phyloP scores from a whole-genome alignment of 2,329 filamentous ascomycete genomes.

The Aphanocladium album region DNA sequence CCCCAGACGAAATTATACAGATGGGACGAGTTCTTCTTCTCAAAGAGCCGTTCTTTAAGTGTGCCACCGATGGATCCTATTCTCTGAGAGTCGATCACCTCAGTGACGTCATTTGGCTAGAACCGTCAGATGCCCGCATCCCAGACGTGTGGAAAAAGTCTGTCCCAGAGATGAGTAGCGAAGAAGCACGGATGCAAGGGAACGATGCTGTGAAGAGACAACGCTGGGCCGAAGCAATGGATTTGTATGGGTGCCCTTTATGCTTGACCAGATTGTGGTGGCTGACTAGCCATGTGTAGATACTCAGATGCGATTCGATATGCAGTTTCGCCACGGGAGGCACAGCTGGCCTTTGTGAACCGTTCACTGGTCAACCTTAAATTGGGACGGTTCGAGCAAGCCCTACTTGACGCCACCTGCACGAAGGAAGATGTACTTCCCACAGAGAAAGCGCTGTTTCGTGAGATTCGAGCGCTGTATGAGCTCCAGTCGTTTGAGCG shows the following conservation, averaged over 20 bases:
- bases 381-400: slow-evolving; percentile 24
- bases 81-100: slow-evolving; percentile 48
- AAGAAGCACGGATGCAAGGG: slow-evolving; percentile 24
- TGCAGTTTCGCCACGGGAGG: slow-evolving; percentile 30
- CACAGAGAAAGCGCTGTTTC: slow-evolving; percentile 40
- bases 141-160: slow-evolving; percentile 31
- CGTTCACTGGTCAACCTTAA: slow-evolving; percentile 31
- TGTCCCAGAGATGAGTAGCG: slow-evolving; percentile 15
- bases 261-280: too few species aligned
- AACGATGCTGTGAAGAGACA: slow-evolving; percentile 27
- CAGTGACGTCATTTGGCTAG: slow-evolving; percentile 40
- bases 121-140: slow-evolving; percentile 30
- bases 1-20: slow-evolving; percentile 29
- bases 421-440: slow-evolving; percentile 14
- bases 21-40: slow-evolving; percentile 35
- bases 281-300: slow-evolving; percentile 18
- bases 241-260: slow-evolving; percentile 27
- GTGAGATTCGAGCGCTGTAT: slow-evolving; percentile 42
- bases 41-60: slow-evolving; percentile 51
- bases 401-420: slow-evolving; percentile 25
- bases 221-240: slow-evolving; percentile 26
- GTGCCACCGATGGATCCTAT: slow-evolving; percentile 32
- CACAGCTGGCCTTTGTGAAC: slow-evolving; percentile 29
- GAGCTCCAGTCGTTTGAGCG: slow-evolving; percentile 31
- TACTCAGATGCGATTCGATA: slow-evolving; percentile 32